A percentile compares a stretch with the other conserved stretches of the same genome.
phyloP scores from a whole-genome alignment of 768 basidiomycete genomes.

The Pulveroboletus sp. region DNA sequence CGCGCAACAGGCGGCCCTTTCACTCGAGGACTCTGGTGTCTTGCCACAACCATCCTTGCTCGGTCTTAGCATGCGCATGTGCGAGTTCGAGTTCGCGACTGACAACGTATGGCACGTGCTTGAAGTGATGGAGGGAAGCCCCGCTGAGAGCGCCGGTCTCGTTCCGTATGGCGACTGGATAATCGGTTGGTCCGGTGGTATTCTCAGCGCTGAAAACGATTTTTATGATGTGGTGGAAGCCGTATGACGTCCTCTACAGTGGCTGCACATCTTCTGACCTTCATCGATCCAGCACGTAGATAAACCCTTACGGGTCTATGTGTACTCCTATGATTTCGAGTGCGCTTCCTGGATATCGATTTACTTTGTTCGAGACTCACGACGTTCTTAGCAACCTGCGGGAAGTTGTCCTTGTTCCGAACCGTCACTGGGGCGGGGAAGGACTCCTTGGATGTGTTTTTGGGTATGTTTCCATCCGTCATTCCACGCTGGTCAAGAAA shows the following conservation, averaged over 20 bases:
- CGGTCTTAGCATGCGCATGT: conserved; percentile 90
- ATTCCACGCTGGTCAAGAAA: background rate
- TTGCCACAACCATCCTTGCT: conserved; percentile 79
- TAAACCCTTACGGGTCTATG: conserved; percentile 89
- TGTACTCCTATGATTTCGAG: conserved; percentile 98
- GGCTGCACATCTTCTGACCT: conserved; percentile 1
- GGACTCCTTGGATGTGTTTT: conserved; percentile 94
- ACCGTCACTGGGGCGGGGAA: conserved; percentile 96
- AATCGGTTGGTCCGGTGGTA: conserved; percentile 92
- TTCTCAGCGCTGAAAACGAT: conserved; percentile 85
- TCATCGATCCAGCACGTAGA: conserved; percentile 71
- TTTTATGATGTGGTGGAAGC: conserved; percentile 96
- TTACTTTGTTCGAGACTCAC: conserved; percentile 8
- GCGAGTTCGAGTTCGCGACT: conserved; percentile 80
- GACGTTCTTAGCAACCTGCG: conserved; percentile 63
- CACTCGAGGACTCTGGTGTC: conserved; percentile 37
- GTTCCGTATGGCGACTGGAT: conserved; percentile 84
- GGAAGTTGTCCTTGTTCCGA: conserved; percentile 92
- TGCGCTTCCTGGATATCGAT: conserved; percentile 36
- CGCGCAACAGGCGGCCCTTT: conserved; percentile 33
- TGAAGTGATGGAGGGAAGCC: conserved; percentile 93
- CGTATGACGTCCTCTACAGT: conserved; percentile 40
- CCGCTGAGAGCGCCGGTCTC: conserved; percentile 92
- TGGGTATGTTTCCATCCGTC: conserved; percentile 52
- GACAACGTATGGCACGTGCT: conserved; percentile 99